A percentile compares a stretch with the other conserved stretches of the same genome.
These are phyloP conservation scores for Manihot esculenta DNA, from an alignment of 441 rosid species.

Conservation along the genomic window DNA sequence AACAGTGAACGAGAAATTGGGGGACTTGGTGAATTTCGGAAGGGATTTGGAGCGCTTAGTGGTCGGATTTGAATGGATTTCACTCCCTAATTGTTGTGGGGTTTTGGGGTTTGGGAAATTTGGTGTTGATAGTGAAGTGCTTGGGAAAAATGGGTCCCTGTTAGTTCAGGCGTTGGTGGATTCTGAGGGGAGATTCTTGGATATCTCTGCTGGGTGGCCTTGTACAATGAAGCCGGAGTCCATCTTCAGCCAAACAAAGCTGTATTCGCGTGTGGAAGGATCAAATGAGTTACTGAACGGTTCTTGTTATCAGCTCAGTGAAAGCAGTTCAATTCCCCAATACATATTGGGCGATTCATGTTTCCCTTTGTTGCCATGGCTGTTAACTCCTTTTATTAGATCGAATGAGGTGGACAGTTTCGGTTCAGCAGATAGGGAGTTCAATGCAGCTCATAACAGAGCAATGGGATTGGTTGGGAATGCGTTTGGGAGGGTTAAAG, in stretches of 20 bases:
- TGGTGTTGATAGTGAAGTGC: conserved; percentile 40
- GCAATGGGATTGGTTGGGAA: conserved; percentile 31
- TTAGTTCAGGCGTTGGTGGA: conserved; percentile 76
- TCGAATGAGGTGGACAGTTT: conserved; percentile 44
- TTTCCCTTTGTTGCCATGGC: conserved; percentile 75
- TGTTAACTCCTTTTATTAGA: conserved; percentile 52
- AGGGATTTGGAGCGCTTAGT: conserved; percentile 38
- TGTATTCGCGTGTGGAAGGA: conserved; percentile 44
- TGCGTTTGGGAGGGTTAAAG: conserved; percentile 51
- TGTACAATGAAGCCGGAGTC: conserved; percentile 44
- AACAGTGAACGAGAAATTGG: conserved; percentile 47
- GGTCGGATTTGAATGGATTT: conserved; percentile 49
- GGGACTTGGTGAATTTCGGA: conserved; percentile 38
- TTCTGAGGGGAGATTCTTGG: no score
- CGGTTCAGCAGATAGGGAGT: conserved; percentile 39
- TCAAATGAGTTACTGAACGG: conserved; percentile 47
- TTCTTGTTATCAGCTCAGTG: conserved; percentile 34
- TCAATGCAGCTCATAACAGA: conserved; percentile 51
- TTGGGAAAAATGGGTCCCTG: conserved; percentile 46
- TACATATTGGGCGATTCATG: conserved; percentile 64
- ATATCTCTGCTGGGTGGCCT: conserved; percentile 89
- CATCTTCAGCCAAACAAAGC: conserved; percentile 46
- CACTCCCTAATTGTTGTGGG: conserved; percentile 74
- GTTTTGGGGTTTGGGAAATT: conserved; percentile 62
- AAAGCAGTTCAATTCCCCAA: conserved; percentile 50